phyloP scores from a whole-genome alignment of 768 basidiomycete species.

The Leccinum sublutescens region DNA sequence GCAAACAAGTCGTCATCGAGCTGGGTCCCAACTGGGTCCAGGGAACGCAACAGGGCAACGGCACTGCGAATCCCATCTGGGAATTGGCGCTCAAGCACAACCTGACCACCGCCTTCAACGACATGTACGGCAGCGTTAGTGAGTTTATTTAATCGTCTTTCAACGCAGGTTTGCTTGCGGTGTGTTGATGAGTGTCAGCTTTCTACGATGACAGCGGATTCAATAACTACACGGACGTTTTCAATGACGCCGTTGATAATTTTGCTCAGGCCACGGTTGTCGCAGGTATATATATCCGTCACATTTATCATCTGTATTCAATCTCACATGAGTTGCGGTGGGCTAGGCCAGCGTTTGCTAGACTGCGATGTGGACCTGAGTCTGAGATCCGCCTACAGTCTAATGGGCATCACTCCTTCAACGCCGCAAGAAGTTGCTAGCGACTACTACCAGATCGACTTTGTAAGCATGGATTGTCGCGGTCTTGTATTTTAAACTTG shows the following conservation, averaged over 20 bases:
- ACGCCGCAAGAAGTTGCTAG: slow-evolving; percentile 48
- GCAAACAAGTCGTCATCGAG: slow-evolving; percentile 46
- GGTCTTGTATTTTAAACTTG: neutral
- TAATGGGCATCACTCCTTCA: slow-evolving; percentile 45
- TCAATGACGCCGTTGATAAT: slow-evolving; percentile 40
- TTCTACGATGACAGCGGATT: slow-evolving; percentile 54
- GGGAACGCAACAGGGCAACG: slow-evolving; percentile 46
- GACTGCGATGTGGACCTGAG: slow-evolving; percentile 48
- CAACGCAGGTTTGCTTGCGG: neutral
- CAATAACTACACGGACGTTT: slow-evolving; percentile 46
- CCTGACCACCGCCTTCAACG: slow-evolving; percentile 44
- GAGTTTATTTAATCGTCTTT: slow-evolving; percentile 18
- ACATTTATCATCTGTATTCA: slow-evolving; percentile 30
- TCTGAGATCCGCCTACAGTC: slow-evolving; percentile 51
- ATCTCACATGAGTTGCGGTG: slow-evolving; percentile 32
- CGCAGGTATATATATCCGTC: slow-evolving; percentile 38
- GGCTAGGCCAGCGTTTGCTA: slow-evolving; percentile 14
- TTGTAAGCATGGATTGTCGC: slow-evolving; percentile 14
- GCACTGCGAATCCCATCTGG: slow-evolving; percentile 60
- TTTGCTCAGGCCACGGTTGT: slow-evolving; percentile 41
- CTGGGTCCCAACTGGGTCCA: slow-evolving; percentile 63
- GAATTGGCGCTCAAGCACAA: slow-evolving; percentile 55
- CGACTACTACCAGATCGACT: slow-evolving; percentile 56
- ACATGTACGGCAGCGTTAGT: slow-evolving; percentile 46
- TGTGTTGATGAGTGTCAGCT: slow-evolving; percentile 31